Conservation (phyloP, 345 rosid species). For the Citrus sinensis region DVS_A1.0 CM039169.1:32989001-32989500, state of each 20-base stretch:
- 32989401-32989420: not conserved
- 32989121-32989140: not conserved
- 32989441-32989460: not conserved
- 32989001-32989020: conserved; percentile 97
- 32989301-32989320: not conserved
- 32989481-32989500: conserved; percentile 9
- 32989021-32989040: conserved; percentile 86
- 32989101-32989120: not conserved
- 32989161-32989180: not conserved
- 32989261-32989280: not conserved
- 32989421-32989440: not conserved
- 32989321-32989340: not conserved
- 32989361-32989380: not conserved
- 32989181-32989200: not conserved
- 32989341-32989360: too few species aligned
- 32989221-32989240: not conserved
- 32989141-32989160: not conserved
- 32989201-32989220: not conserved
- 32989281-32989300: not conserved
- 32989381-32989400: not conserved
- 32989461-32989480: not conserved
- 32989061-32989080: not conserved
- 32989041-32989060: conserved; percentile 38
- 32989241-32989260: not conserved
- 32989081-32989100: not conserved